phyloP scores from a whole-genome alignment of 306 rosid species.

The Vigna unguiculata region DNA sequence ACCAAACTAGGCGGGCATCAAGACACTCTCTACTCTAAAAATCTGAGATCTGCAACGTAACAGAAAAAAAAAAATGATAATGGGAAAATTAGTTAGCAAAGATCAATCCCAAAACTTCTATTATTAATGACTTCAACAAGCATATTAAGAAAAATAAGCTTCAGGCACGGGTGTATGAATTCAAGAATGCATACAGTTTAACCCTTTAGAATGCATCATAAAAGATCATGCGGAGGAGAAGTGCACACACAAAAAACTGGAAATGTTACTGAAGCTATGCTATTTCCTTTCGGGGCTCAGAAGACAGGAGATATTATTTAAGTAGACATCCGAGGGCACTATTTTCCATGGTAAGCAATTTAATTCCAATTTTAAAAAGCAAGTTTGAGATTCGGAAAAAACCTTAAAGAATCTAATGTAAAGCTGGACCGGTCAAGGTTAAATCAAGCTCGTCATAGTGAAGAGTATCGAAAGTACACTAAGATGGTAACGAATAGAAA shows the following conservation, averaged over 20 bases:
- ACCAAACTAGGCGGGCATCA: conserved; percentile 31
- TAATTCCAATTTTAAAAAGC: background rate
- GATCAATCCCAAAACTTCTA: background rate
- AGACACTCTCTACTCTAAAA: conserved; percentile 48
- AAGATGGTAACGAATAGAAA: background rate
- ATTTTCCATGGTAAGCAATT: background rate
- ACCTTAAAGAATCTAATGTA: no score
- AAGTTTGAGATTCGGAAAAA: background rate
- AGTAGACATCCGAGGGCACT: background rate
- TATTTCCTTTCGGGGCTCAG: background rate
- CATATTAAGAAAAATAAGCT: background rate
- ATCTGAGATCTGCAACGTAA: conserved; percentile 39
- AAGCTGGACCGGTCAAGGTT: background rate
- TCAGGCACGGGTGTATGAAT: background rate
- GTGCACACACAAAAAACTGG: background rate
- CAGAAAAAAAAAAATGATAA: conserved; percentile 20
- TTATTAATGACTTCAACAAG: background rate
- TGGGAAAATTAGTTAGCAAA: background rate
- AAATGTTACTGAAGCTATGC: background rate
- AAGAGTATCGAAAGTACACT: background rate
- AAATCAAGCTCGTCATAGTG: background rate
- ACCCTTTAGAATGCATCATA: background rate
- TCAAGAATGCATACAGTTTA: background rate
- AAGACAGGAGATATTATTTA: background rate
- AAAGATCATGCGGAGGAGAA: background rate